phyloP scores from a whole-genome alignment of 2,329 filamentous ascomycete genomes.

The Colletotrichum sansevieriae region DNA sequence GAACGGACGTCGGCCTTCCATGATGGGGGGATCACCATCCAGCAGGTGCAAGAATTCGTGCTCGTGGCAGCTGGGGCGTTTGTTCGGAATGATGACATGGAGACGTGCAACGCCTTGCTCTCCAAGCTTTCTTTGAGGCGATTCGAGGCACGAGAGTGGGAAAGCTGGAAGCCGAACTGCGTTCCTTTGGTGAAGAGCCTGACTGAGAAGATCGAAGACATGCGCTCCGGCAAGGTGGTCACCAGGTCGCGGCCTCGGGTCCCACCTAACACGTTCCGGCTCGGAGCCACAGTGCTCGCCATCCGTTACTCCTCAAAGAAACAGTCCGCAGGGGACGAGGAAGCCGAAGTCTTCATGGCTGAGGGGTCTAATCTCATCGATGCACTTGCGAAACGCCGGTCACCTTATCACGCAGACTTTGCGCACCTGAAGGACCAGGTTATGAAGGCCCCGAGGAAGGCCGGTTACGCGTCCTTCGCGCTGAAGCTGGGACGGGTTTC shows the following conservation, averaged over 20 bases:
- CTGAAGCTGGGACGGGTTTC: background rate
- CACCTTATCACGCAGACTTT: slow-evolving; percentile 46
- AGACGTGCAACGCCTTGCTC: background rate
- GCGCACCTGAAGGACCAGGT: slow-evolving; percentile 31
- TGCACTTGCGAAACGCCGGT: slow-evolving; percentile 31
- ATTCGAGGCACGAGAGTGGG: background rate
- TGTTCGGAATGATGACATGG: background rate
- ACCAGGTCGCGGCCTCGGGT: slow-evolving; percentile 10
- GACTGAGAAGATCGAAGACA: slow-evolving; percentile 37
- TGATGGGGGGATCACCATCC: background rate
- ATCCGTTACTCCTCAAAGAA: slow-evolving; percentile 28
- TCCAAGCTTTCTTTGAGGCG: slow-evolving; percentile 2
- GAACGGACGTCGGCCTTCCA: background rate
- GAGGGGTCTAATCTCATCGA: slow-evolving; percentile 40
- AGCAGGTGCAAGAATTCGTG: background rate
- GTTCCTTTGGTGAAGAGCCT: slow-evolving; percentile 44
- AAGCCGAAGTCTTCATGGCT: background rate
- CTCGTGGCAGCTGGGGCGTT: background rate
- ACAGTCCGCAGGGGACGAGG: background rate
- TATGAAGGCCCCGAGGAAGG: background rate
- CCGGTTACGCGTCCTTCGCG: background rate
- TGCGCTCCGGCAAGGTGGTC: slow-evolving; percentile 1
- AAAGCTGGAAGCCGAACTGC: slow-evolving; percentile 43
- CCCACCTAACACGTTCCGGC: slow-evolving; percentile 41
- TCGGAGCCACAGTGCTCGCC: slow-evolving; percentile 41